Percentiles rank a stretch among this genome's conserved stretches.
These are phyloP conservation scores for Strobilomyces confusus DNA, from an alignment of 768 basidiomycete genomes.

Conservation along the genomic window DNA sequence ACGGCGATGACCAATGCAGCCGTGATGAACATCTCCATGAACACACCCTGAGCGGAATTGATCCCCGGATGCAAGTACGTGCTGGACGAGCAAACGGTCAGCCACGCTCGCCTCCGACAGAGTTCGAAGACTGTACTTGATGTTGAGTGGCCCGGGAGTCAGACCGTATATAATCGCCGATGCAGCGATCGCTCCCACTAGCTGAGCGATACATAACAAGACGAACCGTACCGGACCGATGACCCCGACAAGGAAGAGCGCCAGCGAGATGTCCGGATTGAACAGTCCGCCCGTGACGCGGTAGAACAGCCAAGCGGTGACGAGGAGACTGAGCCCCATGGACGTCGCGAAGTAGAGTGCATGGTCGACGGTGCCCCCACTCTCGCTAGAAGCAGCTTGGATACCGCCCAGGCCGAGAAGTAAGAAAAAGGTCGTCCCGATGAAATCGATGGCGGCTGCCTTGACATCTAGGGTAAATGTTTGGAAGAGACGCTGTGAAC, in stretches of 20 bases:
- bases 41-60: slow-evolving; percentile 55
- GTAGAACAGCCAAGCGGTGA: slow-evolving; percentile 67
- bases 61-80: slow-evolving; percentile 45
- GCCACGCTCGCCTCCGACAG: neutral
- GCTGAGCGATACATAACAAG: slow-evolving; percentile 58
- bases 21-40: slow-evolving; percentile 72
- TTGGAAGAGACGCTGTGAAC: slow-evolving; percentile 24
- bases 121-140: slow-evolving; percentile 40
- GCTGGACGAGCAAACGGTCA: slow-evolving; percentile 31
- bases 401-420: slow-evolving; percentile 63
- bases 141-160: slow-evolving; percentile 50
- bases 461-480: slow-evolving; percentile 37
- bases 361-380: slow-evolving; percentile 36
- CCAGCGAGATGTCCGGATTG: slow-evolving; percentile 60
- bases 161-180: slow-evolving; percentile 52
- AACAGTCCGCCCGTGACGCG: slow-evolving; percentile 61
- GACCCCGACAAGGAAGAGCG: slow-evolving; percentile 53
- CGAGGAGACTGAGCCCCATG: slow-evolving; percentile 60
- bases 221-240: slow-evolving; percentile 54
- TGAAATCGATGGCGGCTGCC: slow-evolving; percentile 54
- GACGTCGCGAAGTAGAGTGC: slow-evolving; percentile 54
- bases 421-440: slow-evolving; percentile 60
- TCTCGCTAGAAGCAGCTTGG: slow-evolving; percentile 48
- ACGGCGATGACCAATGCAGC: slow-evolving; percentile 55
- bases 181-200: slow-evolving; percentile 56